A percentile compares a stretch with the other conserved stretches of the same genome.
These are phyloP conservation scores for Licmophora abbreviata DNA, from an alignment of 108 stramenopile species.

Conservation along the genomic window DNA sequence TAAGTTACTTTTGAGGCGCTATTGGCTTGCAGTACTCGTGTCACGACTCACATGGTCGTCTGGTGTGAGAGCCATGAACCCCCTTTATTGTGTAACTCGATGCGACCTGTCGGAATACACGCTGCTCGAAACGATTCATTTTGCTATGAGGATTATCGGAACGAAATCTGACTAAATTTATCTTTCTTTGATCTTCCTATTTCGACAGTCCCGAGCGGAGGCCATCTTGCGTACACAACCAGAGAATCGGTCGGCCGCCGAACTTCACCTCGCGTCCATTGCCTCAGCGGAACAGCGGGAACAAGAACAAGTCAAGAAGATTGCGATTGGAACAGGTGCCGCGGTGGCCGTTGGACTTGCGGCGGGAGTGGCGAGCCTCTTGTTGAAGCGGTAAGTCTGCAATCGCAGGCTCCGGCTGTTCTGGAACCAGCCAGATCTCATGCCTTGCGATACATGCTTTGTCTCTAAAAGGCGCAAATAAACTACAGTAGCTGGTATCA, in stretches of 20 bases:
- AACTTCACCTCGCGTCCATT: conserved; percentile 70
- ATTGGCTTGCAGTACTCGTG: neutral
- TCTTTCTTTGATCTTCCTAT: conserved; percentile 1
- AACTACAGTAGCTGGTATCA: neutral
- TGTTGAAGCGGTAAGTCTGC: conserved; percentile 23
- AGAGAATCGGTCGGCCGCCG: conserved; percentile 51
- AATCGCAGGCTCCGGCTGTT: neutral
- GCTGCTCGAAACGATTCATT: no score
- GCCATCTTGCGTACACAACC: conserved; percentile 65
- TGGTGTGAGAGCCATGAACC: neutral
- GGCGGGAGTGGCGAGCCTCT: conserved; percentile 27
- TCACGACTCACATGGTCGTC: conserved; percentile 1
- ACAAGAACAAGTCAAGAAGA: conserved; percentile 43
- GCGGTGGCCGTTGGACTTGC: conserved; percentile 65
- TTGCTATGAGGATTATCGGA: no score
- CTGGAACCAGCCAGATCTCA: neutral
- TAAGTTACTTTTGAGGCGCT: neutral
- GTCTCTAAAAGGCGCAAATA: neutral
- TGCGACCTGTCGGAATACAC: no score
- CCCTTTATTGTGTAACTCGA: no score
- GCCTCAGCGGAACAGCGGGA: conserved; percentile 61
- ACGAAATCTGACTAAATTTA: no score
- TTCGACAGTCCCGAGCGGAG: conserved; percentile 49
- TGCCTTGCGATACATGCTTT: neutral
- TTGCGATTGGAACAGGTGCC: conserved; percentile 61